phyloP scores from a whole-genome alignment of 495 filamentous ascomycete species.

The Trichoderma orchidacearum region DNA sequence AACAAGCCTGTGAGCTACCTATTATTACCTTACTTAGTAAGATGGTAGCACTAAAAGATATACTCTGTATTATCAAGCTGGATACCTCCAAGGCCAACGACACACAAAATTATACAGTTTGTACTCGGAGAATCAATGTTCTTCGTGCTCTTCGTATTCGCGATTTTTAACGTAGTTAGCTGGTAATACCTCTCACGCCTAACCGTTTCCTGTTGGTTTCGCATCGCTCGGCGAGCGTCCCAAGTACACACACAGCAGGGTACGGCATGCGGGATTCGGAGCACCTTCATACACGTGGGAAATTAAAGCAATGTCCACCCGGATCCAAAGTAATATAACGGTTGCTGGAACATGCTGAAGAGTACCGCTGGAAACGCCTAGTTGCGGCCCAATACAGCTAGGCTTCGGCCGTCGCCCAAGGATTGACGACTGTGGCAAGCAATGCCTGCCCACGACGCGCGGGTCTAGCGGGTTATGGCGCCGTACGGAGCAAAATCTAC shows the following conservation, averaged over 20 bases:
- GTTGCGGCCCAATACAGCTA: neutral
- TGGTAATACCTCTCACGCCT: neutral
- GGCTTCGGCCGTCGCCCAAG: neutral
- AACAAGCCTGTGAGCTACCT: too few relatives aligned
- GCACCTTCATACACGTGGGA: neutral
- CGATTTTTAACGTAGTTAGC: neutral
- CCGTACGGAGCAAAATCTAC: too few relatives aligned
- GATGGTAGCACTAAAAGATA: too few relatives aligned
- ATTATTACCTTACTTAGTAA: too few relatives aligned
- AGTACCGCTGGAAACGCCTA: neutral
- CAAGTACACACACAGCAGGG: neutral
- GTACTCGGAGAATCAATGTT: neutral
- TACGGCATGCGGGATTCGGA: neutral
- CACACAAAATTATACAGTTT: neutral
- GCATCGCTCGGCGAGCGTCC: neutral
- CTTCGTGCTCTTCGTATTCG: neutral
- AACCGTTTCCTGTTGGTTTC: slow-evolving; percentile 1
- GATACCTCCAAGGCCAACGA: too few relatives aligned
- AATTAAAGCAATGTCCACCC: neutral
- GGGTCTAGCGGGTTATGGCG: too few relatives aligned
- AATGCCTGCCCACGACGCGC: too few relatives aligned
- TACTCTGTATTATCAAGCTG: too few relatives aligned
- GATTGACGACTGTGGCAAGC: too few relatives aligned
- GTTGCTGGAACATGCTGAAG: neutral
- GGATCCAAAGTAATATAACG: neutral